These are phyloP conservation scores for Zygosaccharomyces lentus DNA, from an alignment of 805 yeast species.

Conservation along the genomic window DNA sequence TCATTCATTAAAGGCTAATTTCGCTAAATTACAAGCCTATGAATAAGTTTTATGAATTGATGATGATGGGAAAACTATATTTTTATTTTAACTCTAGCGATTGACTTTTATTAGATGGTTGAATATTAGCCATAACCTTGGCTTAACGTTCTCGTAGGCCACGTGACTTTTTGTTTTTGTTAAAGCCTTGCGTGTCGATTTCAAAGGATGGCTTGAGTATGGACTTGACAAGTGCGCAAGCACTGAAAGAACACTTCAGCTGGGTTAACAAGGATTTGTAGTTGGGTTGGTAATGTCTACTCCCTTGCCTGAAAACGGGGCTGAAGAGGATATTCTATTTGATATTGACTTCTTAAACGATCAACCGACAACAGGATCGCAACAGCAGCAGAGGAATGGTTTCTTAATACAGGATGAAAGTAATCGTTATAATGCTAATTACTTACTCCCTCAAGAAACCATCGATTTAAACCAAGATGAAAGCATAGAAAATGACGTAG, in stretches of 20 bases:
- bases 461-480: slow-evolving; percentile 34
- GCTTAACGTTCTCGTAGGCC: neutral
- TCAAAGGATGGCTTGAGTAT: neutral
- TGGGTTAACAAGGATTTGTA: neutral
- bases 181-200: neutral
- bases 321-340: slow-evolving; percentile 34
- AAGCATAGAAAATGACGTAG: slow-evolving; percentile 37
- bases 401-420: slow-evolving; percentile 8
- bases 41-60: too few species aligned
- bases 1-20: too few species aligned
- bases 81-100: too few species aligned
- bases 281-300: slow-evolving; percentile 6
- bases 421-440: slow-evolving; percentile 11
- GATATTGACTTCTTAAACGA: slow-evolving; percentile 39
- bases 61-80: too few species aligned
- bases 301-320: slow-evolving; percentile 4
- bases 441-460: slow-evolving; percentile 32
- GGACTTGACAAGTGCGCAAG: neutral
- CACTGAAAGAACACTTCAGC: neutral
- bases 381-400: slow-evolving; percentile 5
- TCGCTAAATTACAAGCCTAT: too few species aligned
- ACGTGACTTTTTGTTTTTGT: slow-evolving; percentile 6
- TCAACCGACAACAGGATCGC: slow-evolving; percentile 12
- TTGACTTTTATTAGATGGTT: too few species aligned
- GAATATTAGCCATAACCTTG: too few species aligned